A percentile compares a stretch with the other conserved stretches of the same genome.
phyloP scores from a whole-genome alignment of 163 green algal genomes.

The Scenedesmus sp. region DNA sequence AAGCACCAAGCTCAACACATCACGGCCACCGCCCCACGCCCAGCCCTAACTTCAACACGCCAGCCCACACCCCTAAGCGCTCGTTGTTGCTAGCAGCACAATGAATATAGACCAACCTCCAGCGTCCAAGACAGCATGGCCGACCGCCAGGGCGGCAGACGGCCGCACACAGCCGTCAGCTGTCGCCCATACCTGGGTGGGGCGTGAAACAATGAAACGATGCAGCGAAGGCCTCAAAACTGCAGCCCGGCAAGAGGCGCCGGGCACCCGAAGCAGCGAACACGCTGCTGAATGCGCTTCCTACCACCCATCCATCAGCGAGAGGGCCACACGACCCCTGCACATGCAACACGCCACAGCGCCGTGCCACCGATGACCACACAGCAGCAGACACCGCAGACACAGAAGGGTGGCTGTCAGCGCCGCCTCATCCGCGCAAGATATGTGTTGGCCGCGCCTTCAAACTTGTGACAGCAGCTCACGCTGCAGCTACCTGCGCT shows the following conservation, averaged over 20 bases:
- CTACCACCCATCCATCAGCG: too few species aligned
- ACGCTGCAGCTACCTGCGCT: neutral
- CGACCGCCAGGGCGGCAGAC: neutral
- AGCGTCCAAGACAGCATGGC: too few species aligned
- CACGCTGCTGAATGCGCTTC: too few species aligned
- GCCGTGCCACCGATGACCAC: neutral
- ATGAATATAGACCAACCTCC: too few species aligned
- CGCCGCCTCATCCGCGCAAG: neutral
- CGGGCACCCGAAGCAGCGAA: neutral
- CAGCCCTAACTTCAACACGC: too few species aligned
- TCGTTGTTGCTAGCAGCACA: too few species aligned
- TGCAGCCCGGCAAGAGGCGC: neutral
- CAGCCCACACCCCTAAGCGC: too few species aligned
- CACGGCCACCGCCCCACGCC: too few species aligned
- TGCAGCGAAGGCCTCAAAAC: neutral
- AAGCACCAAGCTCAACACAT: neutral
- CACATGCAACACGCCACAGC: neutral
- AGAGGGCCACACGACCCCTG: neutral
- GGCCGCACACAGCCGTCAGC: neutral
- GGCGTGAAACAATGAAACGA: neutral
- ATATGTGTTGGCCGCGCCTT: neutral
- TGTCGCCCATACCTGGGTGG: neutral
- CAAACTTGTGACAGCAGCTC: neutral
- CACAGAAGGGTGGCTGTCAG: neutral
- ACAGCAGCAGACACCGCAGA: neutral